These are phyloP conservation scores for Vicia faba DNA, from an alignment of 306 rosid genomes.

Conservation along the genomic window DNA sequence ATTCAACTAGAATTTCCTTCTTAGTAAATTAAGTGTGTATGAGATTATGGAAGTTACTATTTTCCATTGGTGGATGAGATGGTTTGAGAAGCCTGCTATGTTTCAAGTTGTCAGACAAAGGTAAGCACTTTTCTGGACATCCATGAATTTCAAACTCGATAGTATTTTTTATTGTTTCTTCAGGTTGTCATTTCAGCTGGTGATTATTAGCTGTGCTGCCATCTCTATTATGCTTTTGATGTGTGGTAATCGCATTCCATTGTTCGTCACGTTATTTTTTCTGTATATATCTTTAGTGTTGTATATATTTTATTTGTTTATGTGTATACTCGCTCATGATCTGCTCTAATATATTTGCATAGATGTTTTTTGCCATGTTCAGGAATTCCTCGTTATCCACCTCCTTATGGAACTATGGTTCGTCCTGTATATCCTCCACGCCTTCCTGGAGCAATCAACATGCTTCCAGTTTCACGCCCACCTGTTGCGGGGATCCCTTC, in stretches of 20 bases:
- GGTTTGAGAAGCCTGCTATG: slow-evolving; percentile 68
- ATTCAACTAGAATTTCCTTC: slow-evolving; percentile 43
- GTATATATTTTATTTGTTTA: slow-evolving; percentile 38
- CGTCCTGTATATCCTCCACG: slow-evolving; percentile 81
- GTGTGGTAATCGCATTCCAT: slow-evolving; percentile 77
- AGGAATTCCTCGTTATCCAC: slow-evolving; percentile 86
- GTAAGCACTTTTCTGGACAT: slow-evolving; percentile 67
- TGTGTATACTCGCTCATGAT: slow-evolving; percentile 34
- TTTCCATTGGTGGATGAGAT: slow-evolving; percentile 71
- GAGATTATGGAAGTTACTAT: slow-evolving; percentile 64
- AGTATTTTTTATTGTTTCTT: slow-evolving; percentile 66
- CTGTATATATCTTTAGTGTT: slow-evolving; percentile 41
- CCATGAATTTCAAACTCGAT: slow-evolving; percentile 56
- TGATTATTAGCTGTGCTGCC: slow-evolving; percentile 93
- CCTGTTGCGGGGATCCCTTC: slow-evolving; percentile 79
- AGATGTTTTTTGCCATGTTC: slow-evolving; percentile 66
- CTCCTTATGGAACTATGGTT: slow-evolving; percentile 75
- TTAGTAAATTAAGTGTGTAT: slow-evolving; percentile 46
- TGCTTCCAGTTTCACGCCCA: slow-evolving; percentile 75
- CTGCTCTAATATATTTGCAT: slow-evolving; percentile 69
- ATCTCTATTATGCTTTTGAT: slow-evolving; percentile 82
- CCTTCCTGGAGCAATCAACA: slow-evolving; percentile 72
- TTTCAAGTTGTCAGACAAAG: slow-evolving; percentile 68
- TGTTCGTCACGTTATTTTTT: slow-evolving; percentile 46
- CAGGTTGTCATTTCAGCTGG: slow-evolving; percentile 94